Conservation (phyloP, 2,329 filamentous ascomycete genomes). For the Aspergillus ochraceus region DNA sequence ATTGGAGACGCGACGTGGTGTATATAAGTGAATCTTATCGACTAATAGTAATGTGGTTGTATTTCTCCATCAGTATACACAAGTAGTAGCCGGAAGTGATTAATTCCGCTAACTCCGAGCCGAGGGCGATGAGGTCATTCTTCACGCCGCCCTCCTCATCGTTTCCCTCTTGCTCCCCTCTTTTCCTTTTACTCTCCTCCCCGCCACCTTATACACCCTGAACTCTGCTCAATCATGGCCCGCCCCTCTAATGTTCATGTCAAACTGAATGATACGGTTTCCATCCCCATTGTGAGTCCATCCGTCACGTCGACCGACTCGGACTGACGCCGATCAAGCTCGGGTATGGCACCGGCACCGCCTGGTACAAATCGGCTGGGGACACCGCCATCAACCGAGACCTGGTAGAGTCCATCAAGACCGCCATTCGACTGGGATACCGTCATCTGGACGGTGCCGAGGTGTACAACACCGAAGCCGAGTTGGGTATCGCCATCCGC, state of each 20-base stretch:
- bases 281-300: conserved; percentile 54
- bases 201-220: no score
- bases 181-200: no score
- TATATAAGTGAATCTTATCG: no score
- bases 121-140: no score
- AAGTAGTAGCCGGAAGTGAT: no score
- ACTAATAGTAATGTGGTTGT: no score
- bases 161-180: no score
- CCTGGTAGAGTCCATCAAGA: conserved; percentile 57
- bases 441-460: conserved; percentile 65
- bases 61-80: no score
- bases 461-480: conserved; percentile 51
- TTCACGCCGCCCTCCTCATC: no score
- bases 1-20: no score
- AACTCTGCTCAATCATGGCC: neutral
- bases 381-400: conserved; percentile 52
- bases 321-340: conserved; percentile 42
- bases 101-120: no score
- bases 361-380: conserved; percentile 60
- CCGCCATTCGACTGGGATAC: conserved; percentile 60
- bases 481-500: conserved; percentile 51
- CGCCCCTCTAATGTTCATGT: conserved; percentile 18
- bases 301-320: neutral
- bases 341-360: conserved; percentile 63
- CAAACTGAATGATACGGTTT: conserved; percentile 58